phyloP scores from a whole-genome alignment of 495 filamentous ascomycete species.

The Aspergillus egyptiacus region DNA sequence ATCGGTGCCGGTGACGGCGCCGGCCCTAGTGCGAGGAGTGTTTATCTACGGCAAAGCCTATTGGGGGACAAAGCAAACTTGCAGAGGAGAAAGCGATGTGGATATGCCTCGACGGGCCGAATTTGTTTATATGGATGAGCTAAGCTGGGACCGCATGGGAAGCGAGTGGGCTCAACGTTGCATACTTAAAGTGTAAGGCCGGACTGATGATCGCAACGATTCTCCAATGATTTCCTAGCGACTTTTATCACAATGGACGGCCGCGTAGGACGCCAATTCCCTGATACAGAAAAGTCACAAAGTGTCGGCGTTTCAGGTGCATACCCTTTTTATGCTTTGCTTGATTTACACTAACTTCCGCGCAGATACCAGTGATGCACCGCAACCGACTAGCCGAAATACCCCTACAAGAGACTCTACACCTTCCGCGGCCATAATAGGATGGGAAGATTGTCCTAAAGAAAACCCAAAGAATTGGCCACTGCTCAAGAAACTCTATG shows the following conservation, averaged over 20 bases:
- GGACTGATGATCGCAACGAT: background rate
- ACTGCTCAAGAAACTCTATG: constrained; percentile 50
- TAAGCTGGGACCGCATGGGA: background rate
- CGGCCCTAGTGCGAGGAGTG: constrained; percentile 4
- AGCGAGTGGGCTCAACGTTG: background rate
- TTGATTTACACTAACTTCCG: too few species aligned
- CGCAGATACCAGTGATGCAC: too few species aligned
- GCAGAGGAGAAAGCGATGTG: background rate
- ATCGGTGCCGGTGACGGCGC: constrained; percentile 1
- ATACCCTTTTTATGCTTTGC: background rate
- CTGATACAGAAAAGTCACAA: background rate
- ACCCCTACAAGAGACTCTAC: background rate
- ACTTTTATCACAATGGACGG: background rate
- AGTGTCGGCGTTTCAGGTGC: background rate
- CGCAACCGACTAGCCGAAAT: background rate
- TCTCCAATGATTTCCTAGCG: background rate
- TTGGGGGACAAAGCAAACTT: constrained; percentile 3
- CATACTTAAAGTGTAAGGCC: background rate
- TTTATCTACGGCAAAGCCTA: background rate
- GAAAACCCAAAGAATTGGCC: constrained; percentile 9
- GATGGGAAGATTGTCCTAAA: constrained; percentile 9
- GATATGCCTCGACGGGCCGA: constrained; percentile 12
- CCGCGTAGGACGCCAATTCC: background rate
- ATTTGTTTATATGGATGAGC: constrained; percentile 3
- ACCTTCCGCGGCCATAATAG: background rate